Evolutionary conservation across 2,329 filamentous ascomycete genomes (phyloP).

Genomic region (Dothiorella sarmentorum): DNA sequence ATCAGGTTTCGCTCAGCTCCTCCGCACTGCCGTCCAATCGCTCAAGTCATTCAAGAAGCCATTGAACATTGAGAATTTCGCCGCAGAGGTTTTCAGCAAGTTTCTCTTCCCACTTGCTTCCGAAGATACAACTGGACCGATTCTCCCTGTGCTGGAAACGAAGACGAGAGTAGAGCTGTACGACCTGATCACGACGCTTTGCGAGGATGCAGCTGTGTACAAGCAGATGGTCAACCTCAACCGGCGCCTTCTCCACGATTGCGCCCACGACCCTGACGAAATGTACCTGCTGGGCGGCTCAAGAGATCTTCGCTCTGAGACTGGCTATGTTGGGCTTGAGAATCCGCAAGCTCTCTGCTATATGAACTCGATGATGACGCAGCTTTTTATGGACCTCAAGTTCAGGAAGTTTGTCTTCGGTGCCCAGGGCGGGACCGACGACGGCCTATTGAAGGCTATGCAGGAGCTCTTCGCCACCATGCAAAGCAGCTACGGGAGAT

Average conservation of each 20-base stretch:
- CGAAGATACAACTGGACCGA: neutral
- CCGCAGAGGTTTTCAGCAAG: constrained; percentile 29
- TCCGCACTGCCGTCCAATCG: constrained; percentile 37
- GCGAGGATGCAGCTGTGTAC: constrained; percentile 29
- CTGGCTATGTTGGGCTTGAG: constrained; percentile 82
- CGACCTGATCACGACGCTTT: constrained; percentile 32
- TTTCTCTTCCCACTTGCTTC: constrained; percentile 32
- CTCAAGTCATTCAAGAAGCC: constrained; percentile 40
- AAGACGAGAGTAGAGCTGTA: constrained; percentile 37
- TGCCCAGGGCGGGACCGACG: constrained; percentile 50
- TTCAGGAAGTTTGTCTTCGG: constrained; percentile 81
- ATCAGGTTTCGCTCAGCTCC: constrained; percentile 39
- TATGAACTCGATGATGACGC: constrained; percentile 88
- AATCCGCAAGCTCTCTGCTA: constrained; percentile 98
- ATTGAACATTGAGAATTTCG: constrained; percentile 24
- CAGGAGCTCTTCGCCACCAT: constrained; percentile 79
- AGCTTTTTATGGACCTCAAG: constrained; percentile 90
- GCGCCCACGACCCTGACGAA: constrained; percentile 45
- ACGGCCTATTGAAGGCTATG: constrained; percentile 67
- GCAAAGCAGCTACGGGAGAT: constrained; percentile 75
- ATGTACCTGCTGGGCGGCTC: constrained; percentile 55
- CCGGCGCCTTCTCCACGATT: constrained; percentile 25
- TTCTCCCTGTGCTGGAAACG: constrained; percentile 34
- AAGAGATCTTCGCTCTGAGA: constrained; percentile 67
- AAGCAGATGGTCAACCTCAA: constrained; percentile 29